Evolutionary conservation across 805 yeast species (phyloP), one percentile per base, ranked within the genome.

Genomic region (Clavispora santaluciae): DNA sequence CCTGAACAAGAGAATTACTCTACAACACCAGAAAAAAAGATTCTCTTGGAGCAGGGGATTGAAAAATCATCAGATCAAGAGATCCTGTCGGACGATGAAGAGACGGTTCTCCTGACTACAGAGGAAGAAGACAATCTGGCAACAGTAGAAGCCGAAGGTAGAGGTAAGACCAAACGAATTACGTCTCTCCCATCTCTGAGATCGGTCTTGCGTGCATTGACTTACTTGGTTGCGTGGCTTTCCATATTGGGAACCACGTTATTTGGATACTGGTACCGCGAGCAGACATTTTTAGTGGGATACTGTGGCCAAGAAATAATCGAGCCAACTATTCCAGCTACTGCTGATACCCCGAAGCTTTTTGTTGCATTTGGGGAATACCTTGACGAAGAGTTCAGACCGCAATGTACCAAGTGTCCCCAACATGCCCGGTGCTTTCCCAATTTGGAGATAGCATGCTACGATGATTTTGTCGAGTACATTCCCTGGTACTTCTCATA

Each of bases 391-490:
- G 53, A 61, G 30, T 57, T 73, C 37, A 72, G 73, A 36, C 95
- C 95, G 2, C 34, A 50, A 0, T 91, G 99, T 64, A 63, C 75
- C 4, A 76, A 76, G 20, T 91, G 98, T 57, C 97, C 98, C 2
- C 75, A 71, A 3, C 81, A 90, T 62, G 93, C 90, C 0, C 68
- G 76, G 28, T 91, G 98, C 62, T 78, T 72, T 48, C 76, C 79
- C 18, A 57, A 71, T 34, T 66, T 84, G 51, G 66, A 72, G 38
- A 54, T 86, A 7, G 79, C 74, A 42, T 91, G 99, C 61, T 80
- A 77, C 50, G 81, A 79, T 34, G 95, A 83, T 42, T 85, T 68
- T 55, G 58, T 76, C 35, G 70, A 66, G 25, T 54, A 55, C 29
- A 67, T 73, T 39, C 81, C 83, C 12, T 74, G 81, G 73, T 69